phyloP scores from a whole-genome alignment of 805 yeast species.

The Candida verbasci region DNA sequence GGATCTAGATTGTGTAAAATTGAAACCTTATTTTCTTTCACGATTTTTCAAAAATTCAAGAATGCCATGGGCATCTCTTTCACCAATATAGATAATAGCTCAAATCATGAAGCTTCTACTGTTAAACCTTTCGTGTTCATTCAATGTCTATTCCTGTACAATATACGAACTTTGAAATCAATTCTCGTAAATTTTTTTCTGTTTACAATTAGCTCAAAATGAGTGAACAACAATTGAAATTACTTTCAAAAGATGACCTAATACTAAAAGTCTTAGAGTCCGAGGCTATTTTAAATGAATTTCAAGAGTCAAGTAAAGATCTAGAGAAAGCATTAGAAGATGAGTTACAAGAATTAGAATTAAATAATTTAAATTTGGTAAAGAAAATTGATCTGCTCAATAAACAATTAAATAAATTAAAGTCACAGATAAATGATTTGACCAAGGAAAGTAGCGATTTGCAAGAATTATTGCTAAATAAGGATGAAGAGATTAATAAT shows the following conservation, averaged over 20 bases:
- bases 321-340: constrained; percentile 42
- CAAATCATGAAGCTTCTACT: too few relatives aligned
- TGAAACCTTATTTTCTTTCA: too few relatives aligned
- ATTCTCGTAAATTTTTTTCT: constrained; percentile 1
- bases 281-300: constrained; percentile 36
- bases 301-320: constrained; percentile 41
- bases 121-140: too few relatives aligned
- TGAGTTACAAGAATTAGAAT: constrained; percentile 36
- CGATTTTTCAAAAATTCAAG: too few relatives aligned
- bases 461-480: constrained; percentile 16
- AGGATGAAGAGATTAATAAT: constrained; percentile 16
- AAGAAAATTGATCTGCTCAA: background rate
- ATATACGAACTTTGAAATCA: too few relatives aligned
- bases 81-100: too few relatives aligned
- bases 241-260: constrained; percentile 8
- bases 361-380: background rate
- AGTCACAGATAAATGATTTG: constrained; percentile 4
- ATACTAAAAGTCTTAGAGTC: constrained; percentile 22
- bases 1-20: too few relatives aligned
- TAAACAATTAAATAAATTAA: background rate
- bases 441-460: constrained; percentile 17
- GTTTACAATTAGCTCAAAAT: constrained; percentile 3
- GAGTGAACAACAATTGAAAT: constrained; percentile 2
- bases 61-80: too few relatives aligned
- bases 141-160: too few relatives aligned